Percentiles rank a stretch among this genome's conserved stretches.
These are phyloP conservation scores for Fusarium xylarioides DNA, from an alignment of 2,329 filamentous ascomycete genomes.

Conservation along the genomic window DNA sequence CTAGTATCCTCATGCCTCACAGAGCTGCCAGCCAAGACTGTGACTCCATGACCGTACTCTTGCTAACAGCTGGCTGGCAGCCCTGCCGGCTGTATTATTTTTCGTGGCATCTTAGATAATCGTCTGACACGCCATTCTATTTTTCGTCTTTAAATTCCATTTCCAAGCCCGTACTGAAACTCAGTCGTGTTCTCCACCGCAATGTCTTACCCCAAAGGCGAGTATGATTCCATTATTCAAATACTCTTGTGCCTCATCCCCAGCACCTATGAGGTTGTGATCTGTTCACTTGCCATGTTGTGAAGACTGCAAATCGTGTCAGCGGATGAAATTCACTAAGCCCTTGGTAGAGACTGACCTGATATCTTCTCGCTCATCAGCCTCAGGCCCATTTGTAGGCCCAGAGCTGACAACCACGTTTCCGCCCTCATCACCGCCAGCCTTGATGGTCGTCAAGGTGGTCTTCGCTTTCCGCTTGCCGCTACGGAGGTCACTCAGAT, in stretches of 20 bases:
- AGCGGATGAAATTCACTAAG: neutral
- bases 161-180: constrained; percentile 72
- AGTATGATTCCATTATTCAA: constrained; percentile 73
- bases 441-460: constrained; percentile 8
- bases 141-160: constrained; percentile 69
- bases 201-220: constrained; percentile 72
- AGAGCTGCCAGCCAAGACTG: constrained; percentile 70
- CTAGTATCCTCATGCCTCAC: constrained; percentile 66
- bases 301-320: constrained; percentile 7
- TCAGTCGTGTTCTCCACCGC: constrained; percentile 73
- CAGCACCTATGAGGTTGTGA: constrained; percentile 64
- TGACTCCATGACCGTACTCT: constrained; percentile 64
- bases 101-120: constrained; percentile 66
- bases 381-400: constrained; percentile 18
- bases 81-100: constrained; percentile 68
- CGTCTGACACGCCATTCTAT: constrained; percentile 51
- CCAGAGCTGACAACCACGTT: constrained; percentile 28
- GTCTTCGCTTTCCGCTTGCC: constrained; percentile 57
- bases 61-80: constrained; percentile 67
- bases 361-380: constrained; percentile 25
- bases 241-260: constrained; percentile 71
- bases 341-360: constrained; percentile 3
- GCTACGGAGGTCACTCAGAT: constrained; percentile 76
- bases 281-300: constrained; percentile 37
- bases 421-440: constrained; percentile 15